These are phyloP conservation scores for Podila clonocystis DNA, from an alignment of 192 early-diverging fungal species.

Conservation along the genomic window DNA sequence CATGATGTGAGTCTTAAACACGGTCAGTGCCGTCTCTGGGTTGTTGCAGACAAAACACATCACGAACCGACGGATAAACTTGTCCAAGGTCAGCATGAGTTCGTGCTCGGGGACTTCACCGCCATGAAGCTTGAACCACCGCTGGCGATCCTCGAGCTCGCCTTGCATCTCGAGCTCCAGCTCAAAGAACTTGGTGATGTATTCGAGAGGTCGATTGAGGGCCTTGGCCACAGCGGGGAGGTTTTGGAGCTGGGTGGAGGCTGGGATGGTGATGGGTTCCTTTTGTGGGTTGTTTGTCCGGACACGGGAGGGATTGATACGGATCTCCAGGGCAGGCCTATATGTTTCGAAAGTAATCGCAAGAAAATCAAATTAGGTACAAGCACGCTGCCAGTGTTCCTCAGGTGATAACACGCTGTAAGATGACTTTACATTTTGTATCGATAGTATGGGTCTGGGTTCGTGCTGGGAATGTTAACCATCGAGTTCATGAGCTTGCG, in stretches of 20 bases:
- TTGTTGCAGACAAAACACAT: constrained; percentile 92
- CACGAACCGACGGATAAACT: constrained; percentile 95
- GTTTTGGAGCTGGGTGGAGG: constrained; percentile 48
- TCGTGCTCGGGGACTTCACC: constrained; percentile 21
- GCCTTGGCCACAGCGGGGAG: constrained; percentile 24
- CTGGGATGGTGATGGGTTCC: constrained; percentile 29
- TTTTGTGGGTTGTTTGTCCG: constrained; percentile 35
- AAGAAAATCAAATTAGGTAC: not conserved
- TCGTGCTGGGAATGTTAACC: constrained; percentile 53
- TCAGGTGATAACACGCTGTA: not conserved
- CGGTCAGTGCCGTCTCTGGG: constrained; percentile 91
- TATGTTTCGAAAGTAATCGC: not conserved
- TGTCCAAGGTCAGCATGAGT: constrained; percentile 69
- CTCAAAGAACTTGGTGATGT: constrained; percentile 42
- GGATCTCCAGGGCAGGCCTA: constrained; percentile 47
- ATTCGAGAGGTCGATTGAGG: constrained; percentile 42
- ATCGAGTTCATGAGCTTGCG: constrained; percentile 54
- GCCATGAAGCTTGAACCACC: constrained; percentile 35
- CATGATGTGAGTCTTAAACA: constrained; percentile 38
- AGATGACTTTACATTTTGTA: constrained; percentile 45
- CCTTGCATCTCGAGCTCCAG: constrained; percentile 46
- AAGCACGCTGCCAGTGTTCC: not conserved
- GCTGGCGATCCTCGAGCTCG: constrained; percentile 31
- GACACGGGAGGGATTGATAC: constrained; percentile 42
- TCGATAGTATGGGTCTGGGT: constrained; percentile 49